Percentiles rank a stretch among this genome's conserved stretches.
phyloP scores from a whole-genome alignment of 1,284 basidiomycete species.

The Sporisorium exsertum region DNA sequence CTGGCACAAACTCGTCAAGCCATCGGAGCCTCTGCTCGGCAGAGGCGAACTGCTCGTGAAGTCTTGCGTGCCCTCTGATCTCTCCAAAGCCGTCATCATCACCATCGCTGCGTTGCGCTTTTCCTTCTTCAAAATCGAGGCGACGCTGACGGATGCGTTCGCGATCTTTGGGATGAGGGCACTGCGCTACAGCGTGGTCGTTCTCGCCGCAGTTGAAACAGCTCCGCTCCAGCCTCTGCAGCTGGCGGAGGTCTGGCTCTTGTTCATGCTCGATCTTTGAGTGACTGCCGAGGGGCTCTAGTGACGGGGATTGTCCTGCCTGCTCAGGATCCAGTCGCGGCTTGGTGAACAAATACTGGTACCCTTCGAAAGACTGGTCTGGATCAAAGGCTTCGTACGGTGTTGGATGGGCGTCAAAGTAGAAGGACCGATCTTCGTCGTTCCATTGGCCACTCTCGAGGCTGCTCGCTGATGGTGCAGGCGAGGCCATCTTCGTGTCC shows the following conservation, averaged over 20 bases:
- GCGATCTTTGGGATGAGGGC: slow-evolving; percentile 16
- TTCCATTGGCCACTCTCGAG: slow-evolving; percentile 39
- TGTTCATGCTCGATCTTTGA: neutral
- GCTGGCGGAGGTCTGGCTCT: neutral
- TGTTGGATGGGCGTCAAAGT: slow-evolving; percentile 30
- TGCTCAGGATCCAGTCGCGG: neutral
- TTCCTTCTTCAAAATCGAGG: slow-evolving; percentile 19
- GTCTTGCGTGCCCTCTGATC: slow-evolving; percentile 18
- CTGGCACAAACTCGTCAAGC: slow-evolving; percentile 23
- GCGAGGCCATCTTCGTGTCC: slow-evolving; percentile 17
- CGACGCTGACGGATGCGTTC: slow-evolving; percentile 30
- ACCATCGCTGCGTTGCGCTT: slow-evolving; percentile 9
- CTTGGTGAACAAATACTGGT: slow-evolving; percentile 19
- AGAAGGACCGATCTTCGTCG: slow-evolving; percentile 26
- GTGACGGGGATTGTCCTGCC: neutral
- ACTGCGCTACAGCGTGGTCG: slow-evolving; percentile 21
- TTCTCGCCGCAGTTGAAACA: slow-evolving; percentile 40
- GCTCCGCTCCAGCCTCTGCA: neutral
- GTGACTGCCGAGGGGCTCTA: neutral
- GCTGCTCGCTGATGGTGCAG: slow-evolving; percentile 15
- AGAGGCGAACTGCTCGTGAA: slow-evolving; percentile 35
- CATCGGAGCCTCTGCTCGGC: slow-evolving; percentile 21
- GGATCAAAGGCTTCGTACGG: slow-evolving; percentile 34
- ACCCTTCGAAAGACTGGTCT: slow-evolving; percentile 39
- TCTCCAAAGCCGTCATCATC: slow-evolving; percentile 7